phyloP scores from a whole-genome alignment of 768 basidiomycete genomes.

The Rhodotorula paludigena region DNA sequence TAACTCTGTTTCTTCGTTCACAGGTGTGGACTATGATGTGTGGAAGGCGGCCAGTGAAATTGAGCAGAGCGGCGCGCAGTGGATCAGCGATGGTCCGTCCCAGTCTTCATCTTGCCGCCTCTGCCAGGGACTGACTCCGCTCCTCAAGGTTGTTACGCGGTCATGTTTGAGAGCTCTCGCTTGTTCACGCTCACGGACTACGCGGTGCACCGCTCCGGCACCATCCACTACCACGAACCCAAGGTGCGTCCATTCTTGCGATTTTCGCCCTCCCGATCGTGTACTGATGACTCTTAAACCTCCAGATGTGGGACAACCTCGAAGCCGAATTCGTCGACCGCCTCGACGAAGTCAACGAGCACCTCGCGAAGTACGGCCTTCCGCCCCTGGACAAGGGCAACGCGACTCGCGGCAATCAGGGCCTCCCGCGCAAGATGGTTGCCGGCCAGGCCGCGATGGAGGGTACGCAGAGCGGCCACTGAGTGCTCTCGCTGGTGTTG shows the following conservation, averaged over 20 bases:
- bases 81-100: conserved; percentile 26
- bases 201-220: conserved; percentile 59
- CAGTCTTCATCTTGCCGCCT: conserved; percentile 4
- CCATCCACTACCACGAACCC: conserved; percentile 61
- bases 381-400: conserved; percentile 27
- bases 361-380: conserved; percentile 51
- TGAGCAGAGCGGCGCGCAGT: conserved; percentile 51
- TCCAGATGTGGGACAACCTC: conserved; percentile 61
- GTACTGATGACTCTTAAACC: not conserved
- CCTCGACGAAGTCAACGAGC: conserved; percentile 56
- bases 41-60: conserved; percentile 58
- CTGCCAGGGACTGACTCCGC: too few species aligned
- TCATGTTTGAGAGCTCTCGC: conserved; percentile 64
- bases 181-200: conserved; percentile 63
- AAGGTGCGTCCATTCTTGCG: not conserved
- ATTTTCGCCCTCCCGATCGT: not conserved
- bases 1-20: not conserved
- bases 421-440: conserved; percentile 44
- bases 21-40: conserved; percentile 55
- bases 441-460: conserved; percentile 26
- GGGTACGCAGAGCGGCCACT: conserved; percentile 3
- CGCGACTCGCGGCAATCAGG: conserved; percentile 26
- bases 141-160: conserved; percentile 46
- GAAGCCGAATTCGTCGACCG: conserved; percentile 59
- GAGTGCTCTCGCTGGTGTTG: not conserved